Evolutionary conservation across 2,329 filamentous ascomycete species (phyloP).

Genomic region (Cordyceps tenuipes): DNA sequence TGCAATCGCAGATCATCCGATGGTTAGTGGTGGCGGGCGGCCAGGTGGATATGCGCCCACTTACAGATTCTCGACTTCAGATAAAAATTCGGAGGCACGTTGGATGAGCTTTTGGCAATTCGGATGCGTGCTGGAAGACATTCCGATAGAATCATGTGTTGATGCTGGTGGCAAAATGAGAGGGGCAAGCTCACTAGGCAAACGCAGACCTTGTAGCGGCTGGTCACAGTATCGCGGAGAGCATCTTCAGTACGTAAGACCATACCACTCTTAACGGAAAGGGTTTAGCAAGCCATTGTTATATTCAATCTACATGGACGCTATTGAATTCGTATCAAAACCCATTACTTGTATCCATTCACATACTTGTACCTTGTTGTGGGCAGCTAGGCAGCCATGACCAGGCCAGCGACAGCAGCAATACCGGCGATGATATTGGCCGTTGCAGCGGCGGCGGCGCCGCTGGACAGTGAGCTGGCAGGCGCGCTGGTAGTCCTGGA

Average conservation of each 20-base stretch:
- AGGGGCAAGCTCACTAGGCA: constrained; percentile 4
- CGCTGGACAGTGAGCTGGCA: background rate
- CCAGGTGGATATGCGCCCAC: background rate
- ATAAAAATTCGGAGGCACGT: constrained; percentile 1
- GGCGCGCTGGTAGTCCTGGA: background rate
- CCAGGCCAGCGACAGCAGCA: constrained; percentile 6
- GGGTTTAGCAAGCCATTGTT: background rate
- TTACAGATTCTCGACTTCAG: constrained; percentile 6
- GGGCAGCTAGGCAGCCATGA: background rate
- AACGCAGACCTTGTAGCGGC: background rate
- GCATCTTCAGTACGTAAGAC: no score
- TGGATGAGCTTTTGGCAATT: constrained; percentile 7
- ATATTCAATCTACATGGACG: background rate
- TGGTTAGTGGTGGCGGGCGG: background rate
- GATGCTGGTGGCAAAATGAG: background rate
- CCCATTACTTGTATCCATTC: background rate
- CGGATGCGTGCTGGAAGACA: constrained; percentile 1
- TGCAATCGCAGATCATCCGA: background rate
- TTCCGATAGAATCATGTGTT: background rate
- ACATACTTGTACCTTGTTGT: background rate
- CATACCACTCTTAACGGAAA: no score
- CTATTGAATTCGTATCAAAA: background rate
- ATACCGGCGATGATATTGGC: constrained; percentile 8
- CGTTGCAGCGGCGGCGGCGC: constrained; percentile 2
- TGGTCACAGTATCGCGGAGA: background rate